These are phyloP conservation scores for Xerocomus spinulosus DNA, from an alignment of 768 basidiomycete species.

Conservation along the genomic window DNA sequence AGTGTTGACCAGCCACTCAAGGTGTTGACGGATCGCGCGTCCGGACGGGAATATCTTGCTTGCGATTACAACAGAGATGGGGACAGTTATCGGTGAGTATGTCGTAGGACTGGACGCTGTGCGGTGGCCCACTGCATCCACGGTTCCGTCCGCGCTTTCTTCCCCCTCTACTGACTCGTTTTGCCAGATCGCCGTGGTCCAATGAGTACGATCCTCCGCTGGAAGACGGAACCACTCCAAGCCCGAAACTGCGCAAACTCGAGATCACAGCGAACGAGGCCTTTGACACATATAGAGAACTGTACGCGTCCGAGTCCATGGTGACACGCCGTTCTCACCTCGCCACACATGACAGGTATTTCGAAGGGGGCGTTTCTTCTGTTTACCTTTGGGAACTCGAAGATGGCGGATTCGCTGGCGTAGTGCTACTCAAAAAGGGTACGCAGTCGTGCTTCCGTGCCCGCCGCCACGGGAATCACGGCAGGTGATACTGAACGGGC, in stretches of 20 bases:
- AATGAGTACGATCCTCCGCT: constrained; percentile 92
- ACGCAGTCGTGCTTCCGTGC: constrained; percentile 16
- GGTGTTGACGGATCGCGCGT: constrained; percentile 71
- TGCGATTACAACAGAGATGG: constrained; percentile 94
- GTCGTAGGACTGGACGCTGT: too few relatives aligned
- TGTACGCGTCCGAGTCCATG: constrained; percentile 45
- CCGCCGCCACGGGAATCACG: constrained; percentile 2
- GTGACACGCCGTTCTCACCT: background rate
- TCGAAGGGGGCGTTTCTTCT: constrained; percentile 94
- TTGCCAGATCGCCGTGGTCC: constrained; percentile 90
- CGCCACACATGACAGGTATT: constrained; percentile 58
- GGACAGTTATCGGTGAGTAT: constrained; percentile 69
- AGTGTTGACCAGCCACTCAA: constrained; percentile 94
- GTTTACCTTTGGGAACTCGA: constrained; percentile 99
- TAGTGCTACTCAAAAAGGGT: constrained; percentile 96
- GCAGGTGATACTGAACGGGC: background rate
- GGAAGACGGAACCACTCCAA: constrained; percentile 85
- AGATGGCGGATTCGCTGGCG: constrained; percentile 94
- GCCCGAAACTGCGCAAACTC: constrained; percentile 78
- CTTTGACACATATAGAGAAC: constrained; percentile 95
- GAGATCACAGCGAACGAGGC: constrained; percentile 94
- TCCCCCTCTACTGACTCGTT: constrained; percentile 9
- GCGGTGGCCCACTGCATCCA: too few relatives aligned
- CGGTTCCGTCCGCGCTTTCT: too few relatives aligned
- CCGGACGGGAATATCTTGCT: constrained; percentile 85